Base-by-base conservation (phyloP, 176 grass and related monocot genomes). In the Poa annua region DNA sequence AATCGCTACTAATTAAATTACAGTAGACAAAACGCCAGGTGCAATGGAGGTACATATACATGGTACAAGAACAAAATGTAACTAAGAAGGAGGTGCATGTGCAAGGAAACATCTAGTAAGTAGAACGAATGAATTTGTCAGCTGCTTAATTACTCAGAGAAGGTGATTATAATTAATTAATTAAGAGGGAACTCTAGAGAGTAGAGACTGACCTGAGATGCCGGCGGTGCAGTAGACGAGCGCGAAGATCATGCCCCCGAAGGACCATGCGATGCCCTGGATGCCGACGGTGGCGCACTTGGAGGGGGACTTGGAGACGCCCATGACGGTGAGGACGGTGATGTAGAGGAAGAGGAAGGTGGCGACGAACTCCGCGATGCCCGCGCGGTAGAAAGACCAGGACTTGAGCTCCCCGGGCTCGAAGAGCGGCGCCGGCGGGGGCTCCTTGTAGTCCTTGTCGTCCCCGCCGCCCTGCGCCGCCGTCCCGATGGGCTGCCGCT, bases 321-420 rank as follows among this genome's bases (percentile, higher is more conserved):
- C 94, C 92, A 94, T 94, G 61, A 97, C 94, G n/a, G 94, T 97
- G 82, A 97, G 88, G 71, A 97, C 53, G 81, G 85, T 87, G 86
- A 97, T 92, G 94, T 94, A 97, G 80, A 97, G 92, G 83, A 97
- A 97, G 61, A 97, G 94, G 79, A 97, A 97, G 51, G 89, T 97
- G 80, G 92, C 92, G 11, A 90, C 66, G 67, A 97, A 97, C 92
- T 98, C 95, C 8, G 95, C 92, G 15, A 98, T 98, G 62, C 95
- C 95, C 0, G 95, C 95, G 66, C 95, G 90, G 91, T 94, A 97
- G 89, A 97, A 97, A 12, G 94, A 97, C 94, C 94, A 97, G 42
- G 94, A 97, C 70, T 81, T 92, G 79, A 97, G 87, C 79, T 97
- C 94, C 80, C 89, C 87, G 5, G 94, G 89, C 89, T 94, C 94